These are phyloP conservation scores for Filobasidium floriforme DNA, from an alignment of 768 basidiomycete genomes.

Conservation along the genomic window DNA sequence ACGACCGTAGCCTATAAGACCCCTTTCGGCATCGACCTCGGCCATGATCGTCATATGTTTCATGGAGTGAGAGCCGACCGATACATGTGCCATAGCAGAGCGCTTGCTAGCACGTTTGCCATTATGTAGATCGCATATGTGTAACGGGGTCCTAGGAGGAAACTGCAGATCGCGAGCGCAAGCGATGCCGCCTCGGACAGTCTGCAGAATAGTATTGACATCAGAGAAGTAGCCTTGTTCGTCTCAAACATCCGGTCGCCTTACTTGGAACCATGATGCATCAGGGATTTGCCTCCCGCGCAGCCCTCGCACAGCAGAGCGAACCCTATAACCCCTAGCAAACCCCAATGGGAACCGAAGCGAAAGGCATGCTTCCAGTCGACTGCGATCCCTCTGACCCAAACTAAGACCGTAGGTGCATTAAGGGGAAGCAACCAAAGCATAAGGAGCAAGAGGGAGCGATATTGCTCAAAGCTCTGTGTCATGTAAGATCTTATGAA, in stretches of 20 bases:
- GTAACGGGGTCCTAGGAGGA: not conserved
- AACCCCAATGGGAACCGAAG: conserved; percentile 1
- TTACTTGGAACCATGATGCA: not conserved
- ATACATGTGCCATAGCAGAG: not conserved
- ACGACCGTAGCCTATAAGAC: no score
- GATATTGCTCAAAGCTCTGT: not conserved
- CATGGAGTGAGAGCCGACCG: not conserved
- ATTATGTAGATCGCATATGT: not conserved
- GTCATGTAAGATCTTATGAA: not conserved
- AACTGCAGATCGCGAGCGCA: not conserved
- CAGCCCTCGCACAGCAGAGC: not conserved
- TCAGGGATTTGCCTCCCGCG: not conserved
- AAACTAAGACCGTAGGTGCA: conserved; percentile 6
- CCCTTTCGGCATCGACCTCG: no score
- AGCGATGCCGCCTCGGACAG: no score
- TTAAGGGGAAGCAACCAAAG: conserved; percentile 12
- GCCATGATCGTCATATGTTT: no score
- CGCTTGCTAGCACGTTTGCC: not conserved
- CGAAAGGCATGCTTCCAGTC: conserved; percentile 11
- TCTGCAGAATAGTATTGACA: no score
- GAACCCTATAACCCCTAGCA: not conserved
- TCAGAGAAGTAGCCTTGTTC: no score
- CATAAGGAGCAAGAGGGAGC: conserved; percentile 6
- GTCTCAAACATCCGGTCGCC: not conserved
- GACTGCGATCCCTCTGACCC: conserved; percentile 4